Base-by-base conservation (phyloP, 2,329 filamentous ascomycete species). In the Neofusicoccum sp. region DNA sequence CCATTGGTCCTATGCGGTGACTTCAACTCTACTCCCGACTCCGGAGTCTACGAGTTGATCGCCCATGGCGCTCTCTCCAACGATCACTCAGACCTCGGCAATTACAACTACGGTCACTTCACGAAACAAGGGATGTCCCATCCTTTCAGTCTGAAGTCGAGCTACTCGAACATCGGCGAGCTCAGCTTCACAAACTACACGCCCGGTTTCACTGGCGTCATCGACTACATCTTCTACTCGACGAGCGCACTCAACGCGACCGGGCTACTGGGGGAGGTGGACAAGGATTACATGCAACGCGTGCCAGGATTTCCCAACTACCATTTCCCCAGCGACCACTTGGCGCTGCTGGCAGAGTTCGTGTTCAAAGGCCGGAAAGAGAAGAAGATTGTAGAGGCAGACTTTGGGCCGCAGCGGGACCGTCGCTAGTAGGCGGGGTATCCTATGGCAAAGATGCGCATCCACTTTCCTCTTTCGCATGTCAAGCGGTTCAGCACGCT, bases 221-320 rank as follows among this genome's bases (percentile, higher is more conserved):
- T 99, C 66, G 95, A 99, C 74, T 97, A 98, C 76, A 91, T 99
- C 69, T 98, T 93, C 92, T 99, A 96, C 77, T 93, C 92, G 61
- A 93, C 91, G 61, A 96, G 95, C 75, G 87, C 89, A 24, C 81
- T 97, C 45, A 90, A 95, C 71, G 89, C 96, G 26, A 88, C 91
- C 16, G 89, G 89, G 58, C 77, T 97, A 58, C 86, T 97, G 3
- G 93, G 93, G 31, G 89, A 93, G 44, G 90, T 96, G 2, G 93
- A 97, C 73, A 85, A 87, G 65, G 85, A 90, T 30, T 95, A 96
- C 73, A 85, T 96, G 61, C 89, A 90, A 74, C 85, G 88, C 57
- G 91, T 97, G 28, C 92, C 93, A 3, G 92, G 92, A 0, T 96
- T 96, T 77, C 93, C 93, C 20, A 93, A 95, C 74, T 93, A 91